Evolutionary conservation across 2,329 filamentous ascomycete species (phyloP), one percentile per base, ranked within the genome.

Genomic region (Coniosporium uncinatum): DNA sequence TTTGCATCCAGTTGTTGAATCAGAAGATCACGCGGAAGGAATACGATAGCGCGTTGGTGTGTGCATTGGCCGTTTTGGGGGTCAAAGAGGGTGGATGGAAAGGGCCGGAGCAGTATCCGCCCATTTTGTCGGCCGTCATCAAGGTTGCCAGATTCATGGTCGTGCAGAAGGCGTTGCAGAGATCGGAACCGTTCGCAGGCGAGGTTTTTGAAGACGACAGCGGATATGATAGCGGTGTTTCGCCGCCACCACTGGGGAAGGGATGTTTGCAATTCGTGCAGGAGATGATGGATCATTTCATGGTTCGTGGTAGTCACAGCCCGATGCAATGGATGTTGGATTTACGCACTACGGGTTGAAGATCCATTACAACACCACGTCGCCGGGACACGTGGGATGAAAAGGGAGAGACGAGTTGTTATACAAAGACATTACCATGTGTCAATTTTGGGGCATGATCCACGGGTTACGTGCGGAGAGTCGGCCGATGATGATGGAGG

Each of bases 1-100:
- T 53, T 51, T 53, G 35, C 32, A 49, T 54, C 32, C 34, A 24
- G 37, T 44, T 54, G 37, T 42, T 52, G 27, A 42, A 49, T 41
- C 36, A 49, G 36, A 32, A 16, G 14, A 51, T 48, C 19, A 40
- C 38, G 8, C 34, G 40, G 14, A 45, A 36, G 32, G 46, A 52
- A 42, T 53, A 52, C 33, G 43, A 52, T 31, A 49, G 41, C 41
- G 37, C 42, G 35, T 49, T 52, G 22, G 50, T 51, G 20, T 50
- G 39, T 33, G 39, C 37, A 36, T 46, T 52, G 24, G 50, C 50
- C 14, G 42, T 49, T 22, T 47, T 54, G n/a, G 46, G 52, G 14
- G 41, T 54, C 13, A 46, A 47, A n/a, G 42, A 48, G 21, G 40
- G 36, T 8, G 46, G 42, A 2, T 50, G 38, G 42, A 46, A 46